phyloP scores from a whole-genome alignment of 2,329 filamentous ascomycete species.

The Colletotrichum aenigma region DNA sequence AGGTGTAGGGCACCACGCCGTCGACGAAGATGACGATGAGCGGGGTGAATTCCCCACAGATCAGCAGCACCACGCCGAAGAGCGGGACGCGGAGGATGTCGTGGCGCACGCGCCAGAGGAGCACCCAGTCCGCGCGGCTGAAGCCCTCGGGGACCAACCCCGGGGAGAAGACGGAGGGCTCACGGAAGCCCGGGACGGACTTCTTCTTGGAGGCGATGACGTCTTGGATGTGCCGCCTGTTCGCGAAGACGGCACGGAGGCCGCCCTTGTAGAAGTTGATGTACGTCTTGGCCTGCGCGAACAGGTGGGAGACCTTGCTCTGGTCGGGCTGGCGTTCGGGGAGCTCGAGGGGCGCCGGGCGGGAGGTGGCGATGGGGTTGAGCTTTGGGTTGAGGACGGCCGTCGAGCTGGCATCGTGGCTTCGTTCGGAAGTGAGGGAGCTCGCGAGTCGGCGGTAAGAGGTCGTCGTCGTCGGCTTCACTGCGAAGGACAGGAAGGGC shows the following conservation, averaged over 20 bases:
- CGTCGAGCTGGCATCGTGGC: neutral
- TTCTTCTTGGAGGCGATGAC: conserved; percentile 48
- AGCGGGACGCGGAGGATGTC: conserved; percentile 80
- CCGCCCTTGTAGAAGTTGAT: conserved; percentile 87
- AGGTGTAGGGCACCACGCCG: conserved; percentile 76
- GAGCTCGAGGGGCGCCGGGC: conserved; percentile 70
- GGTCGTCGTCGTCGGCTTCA: neutral
- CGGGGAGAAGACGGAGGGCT: conserved; percentile 42
- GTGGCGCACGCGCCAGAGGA: conserved; percentile 69
- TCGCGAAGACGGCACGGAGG: conserved; percentile 74
- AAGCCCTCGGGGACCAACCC: conserved; percentile 36
- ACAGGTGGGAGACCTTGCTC: conserved; percentile 44
- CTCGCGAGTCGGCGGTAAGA: conserved; percentile 8
- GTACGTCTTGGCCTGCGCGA: conserved; percentile 75
- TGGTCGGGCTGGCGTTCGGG: conserved; percentile 57
- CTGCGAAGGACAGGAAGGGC: neutral
- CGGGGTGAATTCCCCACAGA: conserved; percentile 88
- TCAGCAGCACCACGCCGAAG: conserved; percentile 75
- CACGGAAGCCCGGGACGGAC: conserved; percentile 62
- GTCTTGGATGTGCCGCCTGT: conserved; percentile 58
- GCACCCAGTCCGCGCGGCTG: conserved; percentile 72
- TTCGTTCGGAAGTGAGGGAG: neutral
- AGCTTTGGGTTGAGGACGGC: conserved; percentile 35
- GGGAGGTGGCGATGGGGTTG: conserved; percentile 76
- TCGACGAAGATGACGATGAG: conserved; percentile 76